phyloP scores from a whole-genome alignment of 139 green algal species.

The Coccomyxa sp. region DNA sequence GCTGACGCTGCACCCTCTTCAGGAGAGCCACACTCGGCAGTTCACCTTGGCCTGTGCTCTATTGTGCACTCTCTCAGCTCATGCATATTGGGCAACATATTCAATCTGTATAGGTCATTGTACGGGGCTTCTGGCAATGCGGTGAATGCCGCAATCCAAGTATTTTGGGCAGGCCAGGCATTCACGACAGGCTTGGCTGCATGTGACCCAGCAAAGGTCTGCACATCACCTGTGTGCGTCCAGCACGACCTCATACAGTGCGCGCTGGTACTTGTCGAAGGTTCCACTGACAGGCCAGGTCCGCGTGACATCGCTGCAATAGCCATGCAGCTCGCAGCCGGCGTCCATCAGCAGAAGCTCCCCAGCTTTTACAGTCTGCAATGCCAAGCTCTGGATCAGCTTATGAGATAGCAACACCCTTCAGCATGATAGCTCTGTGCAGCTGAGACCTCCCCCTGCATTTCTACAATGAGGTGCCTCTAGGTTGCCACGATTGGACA shows the following conservation, averaged over 20 bases:
- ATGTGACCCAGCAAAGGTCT: neutral
- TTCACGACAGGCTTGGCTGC: neutral
- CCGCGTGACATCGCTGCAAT: slow-evolving; percentile 82
- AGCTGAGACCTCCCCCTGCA: too few relatives aligned
- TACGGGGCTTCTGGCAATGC: neutral
- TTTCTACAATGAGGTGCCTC: too few relatives aligned
- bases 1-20: too few relatives aligned
- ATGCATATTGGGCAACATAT: neutral
- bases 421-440: too few relatives aligned
- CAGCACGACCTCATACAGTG: slow-evolving; percentile 73
- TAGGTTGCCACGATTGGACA: too few relatives aligned
- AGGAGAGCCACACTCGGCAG: too few relatives aligned
- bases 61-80: too few relatives aligned
- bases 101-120: neutral
- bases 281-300: slow-evolving; percentile 71
- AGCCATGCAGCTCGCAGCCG: slow-evolving; percentile 83
- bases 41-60: too few relatives aligned
- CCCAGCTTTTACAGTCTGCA: slow-evolving; percentile 42
- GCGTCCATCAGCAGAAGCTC: slow-evolving; percentile 89
- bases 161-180: neutral
- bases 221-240: slow-evolving; percentile 42
- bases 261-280: slow-evolving; percentile 55
- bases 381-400: too few relatives aligned
- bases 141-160: neutral
- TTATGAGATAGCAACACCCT: too few relatives aligned